A percentile compares a stretch with the other conserved stretches of the same genome.
These are phyloP conservation scores for Pyrenopolyporus hunteri DNA, from an alignment of 495 filamentous ascomycete species.

Conservation along the genomic window DNA sequence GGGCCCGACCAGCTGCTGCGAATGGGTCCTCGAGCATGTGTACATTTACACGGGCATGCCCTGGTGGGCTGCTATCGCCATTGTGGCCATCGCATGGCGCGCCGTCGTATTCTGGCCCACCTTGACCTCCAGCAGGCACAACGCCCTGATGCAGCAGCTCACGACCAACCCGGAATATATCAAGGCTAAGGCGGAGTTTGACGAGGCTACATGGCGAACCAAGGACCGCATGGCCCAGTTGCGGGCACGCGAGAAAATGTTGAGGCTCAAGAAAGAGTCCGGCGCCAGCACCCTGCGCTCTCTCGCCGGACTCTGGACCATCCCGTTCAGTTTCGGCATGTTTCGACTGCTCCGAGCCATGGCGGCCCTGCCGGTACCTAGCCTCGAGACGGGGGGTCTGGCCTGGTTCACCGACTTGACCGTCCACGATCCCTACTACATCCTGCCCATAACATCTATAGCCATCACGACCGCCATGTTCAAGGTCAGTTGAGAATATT, in stretches of 20 bases:
- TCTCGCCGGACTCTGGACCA: conserved; percentile 66
- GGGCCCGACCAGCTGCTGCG: conserved; percentile 71
- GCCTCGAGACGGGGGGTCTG: conserved; percentile 68
- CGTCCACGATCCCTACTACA: conserved; percentile 72
- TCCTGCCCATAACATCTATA: conserved; percentile 66
- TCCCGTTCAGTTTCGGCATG: conserved; percentile 76
- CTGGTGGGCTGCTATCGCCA: conserved; percentile 80
- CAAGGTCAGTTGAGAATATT: conserved; percentile 47
- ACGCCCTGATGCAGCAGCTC: conserved; percentile 60
- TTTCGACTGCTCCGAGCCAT: conserved; percentile 80
- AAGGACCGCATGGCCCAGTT: conserved; percentile 53
- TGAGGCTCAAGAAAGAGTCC: conserved; percentile 53
- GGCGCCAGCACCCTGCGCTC: conserved; percentile 61
- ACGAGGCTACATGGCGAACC: conserved; percentile 49
- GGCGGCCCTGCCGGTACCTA: conserved; percentile 79
- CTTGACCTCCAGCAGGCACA: conserved; percentile 63
- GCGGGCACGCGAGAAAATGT: conserved; percentile 53
- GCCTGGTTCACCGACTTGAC: conserved; percentile 85
- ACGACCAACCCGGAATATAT: conserved; percentile 54
- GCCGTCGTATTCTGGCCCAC: conserved; percentile 67
- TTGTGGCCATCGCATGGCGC: conserved; percentile 68
- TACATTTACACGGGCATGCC: conserved; percentile 75
- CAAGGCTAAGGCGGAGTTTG: conserved; percentile 54
- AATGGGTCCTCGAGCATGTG: conserved; percentile 80
- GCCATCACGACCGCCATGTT: conserved; percentile 53